phyloP scores from a whole-genome alignment of 345 rosid genomes.

The Hibiscus trionum region DNA sequence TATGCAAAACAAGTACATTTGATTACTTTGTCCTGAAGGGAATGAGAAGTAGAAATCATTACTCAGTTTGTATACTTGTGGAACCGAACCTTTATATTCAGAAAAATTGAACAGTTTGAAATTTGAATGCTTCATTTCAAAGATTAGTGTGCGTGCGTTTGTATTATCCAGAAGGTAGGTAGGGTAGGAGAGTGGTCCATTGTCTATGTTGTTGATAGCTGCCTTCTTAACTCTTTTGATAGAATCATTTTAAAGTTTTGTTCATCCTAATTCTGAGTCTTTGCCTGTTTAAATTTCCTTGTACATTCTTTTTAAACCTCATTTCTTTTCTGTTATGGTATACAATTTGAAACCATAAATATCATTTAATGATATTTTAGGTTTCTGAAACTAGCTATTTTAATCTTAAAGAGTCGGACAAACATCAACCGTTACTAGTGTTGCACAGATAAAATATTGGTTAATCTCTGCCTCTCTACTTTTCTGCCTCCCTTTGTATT shows the following conservation, averaged over 20 bases:
- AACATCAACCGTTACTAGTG: neutral
- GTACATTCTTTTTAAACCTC: neutral
- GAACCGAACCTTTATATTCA: conserved; percentile 9
- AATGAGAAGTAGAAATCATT: conserved; percentile 2
- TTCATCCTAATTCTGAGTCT: neutral
- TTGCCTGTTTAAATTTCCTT: neutral
- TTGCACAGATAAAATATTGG: neutral
- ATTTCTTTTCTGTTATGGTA: neutral
- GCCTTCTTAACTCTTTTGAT: conserved; percentile 10
- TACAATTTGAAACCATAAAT: neutral
- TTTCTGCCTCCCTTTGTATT: neutral
- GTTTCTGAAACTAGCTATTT: neutral
- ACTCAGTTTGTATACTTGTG: conserved; percentile 1
- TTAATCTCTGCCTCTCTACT: neutral
- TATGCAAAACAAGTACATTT: neutral
- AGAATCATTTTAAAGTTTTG: neutral
- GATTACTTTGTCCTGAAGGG: conserved; percentile 20
- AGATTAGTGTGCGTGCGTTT: neutral
- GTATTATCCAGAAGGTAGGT: neutral
- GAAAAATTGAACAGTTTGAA: neutral
- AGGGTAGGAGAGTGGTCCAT: conserved; percentile 3
- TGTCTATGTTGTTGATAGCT: neutral
- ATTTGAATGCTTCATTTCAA: conserved; percentile 7
- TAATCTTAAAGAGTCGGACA: neutral
- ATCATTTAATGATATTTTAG: neutral